phyloP scores from a whole-genome alignment of 345 rosid species.

The Microthlaspi erraticum region DNA sequence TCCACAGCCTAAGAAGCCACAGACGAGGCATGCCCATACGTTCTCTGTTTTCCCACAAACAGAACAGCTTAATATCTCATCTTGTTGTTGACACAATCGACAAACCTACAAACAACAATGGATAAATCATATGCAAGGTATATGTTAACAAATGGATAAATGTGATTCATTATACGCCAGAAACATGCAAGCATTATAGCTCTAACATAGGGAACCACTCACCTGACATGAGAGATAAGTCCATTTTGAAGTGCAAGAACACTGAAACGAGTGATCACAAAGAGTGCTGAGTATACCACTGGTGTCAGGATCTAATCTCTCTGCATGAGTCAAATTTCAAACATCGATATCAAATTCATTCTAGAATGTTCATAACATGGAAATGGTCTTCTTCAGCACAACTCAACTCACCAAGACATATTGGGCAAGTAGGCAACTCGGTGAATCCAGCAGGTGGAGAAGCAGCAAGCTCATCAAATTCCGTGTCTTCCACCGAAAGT shows the following conservation, averaged over 20 bases:
- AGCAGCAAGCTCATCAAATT: constrained; percentile 66
- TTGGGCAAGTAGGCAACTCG: constrained; percentile 88
- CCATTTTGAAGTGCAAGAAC: constrained; percentile 95
- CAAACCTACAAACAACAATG: constrained; percentile 64
- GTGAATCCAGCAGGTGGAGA: constrained; percentile 69
- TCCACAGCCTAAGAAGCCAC: constrained; percentile 96
- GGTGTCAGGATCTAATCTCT: constrained; percentile 93
- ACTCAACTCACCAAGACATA: constrained; percentile 79
- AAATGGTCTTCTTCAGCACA: neutral
- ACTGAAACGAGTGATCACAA: constrained; percentile 96
- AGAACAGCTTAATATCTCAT: constrained; percentile 78
- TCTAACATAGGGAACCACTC: constrained; percentile 25
- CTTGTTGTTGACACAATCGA: constrained; percentile 86
- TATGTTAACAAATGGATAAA: neutral
- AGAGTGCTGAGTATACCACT: constrained; percentile 82
- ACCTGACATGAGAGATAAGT: constrained; percentile 92
- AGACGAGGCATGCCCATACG: constrained; percentile 89
- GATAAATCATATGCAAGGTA: constrained; percentile 16
- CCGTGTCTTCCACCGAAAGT: constrained; percentile 69
- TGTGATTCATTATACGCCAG: constrained; percentile 2
- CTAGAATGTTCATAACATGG: neutral
- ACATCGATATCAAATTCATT: neutral
- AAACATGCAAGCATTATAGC: constrained; percentile 23
- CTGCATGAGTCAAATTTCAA: constrained; percentile 44
- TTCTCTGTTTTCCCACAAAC: constrained; percentile 77